Base-by-base conservation (phyloP, 1,284 basidiomycete genomes). In the Tilletia walkeri region DNA sequence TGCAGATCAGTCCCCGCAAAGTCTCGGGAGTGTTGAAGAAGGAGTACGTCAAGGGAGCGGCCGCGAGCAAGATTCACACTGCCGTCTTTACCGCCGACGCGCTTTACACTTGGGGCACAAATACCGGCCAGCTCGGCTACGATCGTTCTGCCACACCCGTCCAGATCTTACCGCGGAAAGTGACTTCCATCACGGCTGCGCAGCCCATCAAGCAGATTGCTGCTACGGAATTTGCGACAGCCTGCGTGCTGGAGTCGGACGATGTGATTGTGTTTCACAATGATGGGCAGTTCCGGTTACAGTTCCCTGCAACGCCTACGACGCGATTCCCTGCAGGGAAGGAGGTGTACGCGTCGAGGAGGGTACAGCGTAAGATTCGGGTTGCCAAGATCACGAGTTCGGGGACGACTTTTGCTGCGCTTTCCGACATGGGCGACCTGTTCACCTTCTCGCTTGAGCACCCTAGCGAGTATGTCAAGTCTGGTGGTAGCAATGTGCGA, bases 31-130 rank as follows among this genome's bases (percentile, higher is more conserved):
- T 89, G 1, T 84, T 98, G 73, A 92, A 91, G 86, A 93, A 91
- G 83, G 92, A 94, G 76, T 77, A 86, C 34, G 90, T 96, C 0
- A 84, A 87, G 24, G 96, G 96, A 20, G 88, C 95, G 3, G 92
- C 94, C 0, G 94, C 94, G 0, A 93, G 91, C 73, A 91, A 92
- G 80, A 90, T 89, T 34, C 91, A 93, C 34, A 94, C 92, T 24
- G 94, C 90, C 1, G 95, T 93, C 81, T 99, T 93, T 90, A 96
- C 94, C 0, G 82, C 83, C 3, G 87, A 88, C 18, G 88, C 90
- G n/a, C 88, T 98, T 0, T 97, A 89, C 85, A 96, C 95, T 0
- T 99, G 95, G 95, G 96, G 95, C 0, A 94, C 92, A 34, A 97
- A 98, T 84, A 88, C 88, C 45, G 96, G 96, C 0, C 96, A 99